Base-by-base conservation (phyloP, 2,329 filamentous ascomycete genomes). In the Beauveria varroae region DNA sequence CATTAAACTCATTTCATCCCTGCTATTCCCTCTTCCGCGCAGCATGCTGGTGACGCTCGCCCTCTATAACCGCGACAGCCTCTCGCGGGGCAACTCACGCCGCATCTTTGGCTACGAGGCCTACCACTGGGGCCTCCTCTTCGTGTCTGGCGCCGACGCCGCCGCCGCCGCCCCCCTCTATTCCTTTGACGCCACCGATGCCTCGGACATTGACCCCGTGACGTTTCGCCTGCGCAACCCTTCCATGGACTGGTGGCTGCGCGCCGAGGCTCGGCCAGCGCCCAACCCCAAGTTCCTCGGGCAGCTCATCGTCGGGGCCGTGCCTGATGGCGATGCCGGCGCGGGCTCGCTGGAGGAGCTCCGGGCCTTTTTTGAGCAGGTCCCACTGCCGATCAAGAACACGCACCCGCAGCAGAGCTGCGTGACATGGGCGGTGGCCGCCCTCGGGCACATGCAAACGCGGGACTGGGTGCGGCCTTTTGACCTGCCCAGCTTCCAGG, bases 341-440 rank as follows among this genome's bases (percentile, higher is more conserved):
- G 30, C 20, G 60, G 20, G 3, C 54, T 59, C 16, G 65, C 18
- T n/a, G 18, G 22, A 71, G 22, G 9, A 10, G 28, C 54, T 74
- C 7, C 18, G n/a, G 2, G 59, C 41, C 0, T 56, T 73, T 8
- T 69, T 73, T 22, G 54, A 43, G 1, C 30, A 12, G 10, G 57
- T 74, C 37, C 68, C 66, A 18, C 53, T 71, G 3, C 72, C 72
- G 1, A 62, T 66, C 0, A 74, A 71, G 62, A 69, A 73, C 24
- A 70, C 61, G 18, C 51, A 73, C 54, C 72, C 71, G 0, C 72
- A 73, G 47, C 69, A 74, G 63, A 73, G 70, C 61, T 73, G 71
- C n/a, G 71, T 73, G 54, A 70, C 70, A 14, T 73, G 72, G 71
- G 63, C 55, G n/a, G 56, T 64, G 24, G 60, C 68, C 62, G 71